A percentile compares a stretch with the other conserved stretches of the same genome.
These are phyloP conservation scores for Oryza punctata DNA, from an alignment of 176 grass and related monocot species.

Conservation along the genomic window DNA sequence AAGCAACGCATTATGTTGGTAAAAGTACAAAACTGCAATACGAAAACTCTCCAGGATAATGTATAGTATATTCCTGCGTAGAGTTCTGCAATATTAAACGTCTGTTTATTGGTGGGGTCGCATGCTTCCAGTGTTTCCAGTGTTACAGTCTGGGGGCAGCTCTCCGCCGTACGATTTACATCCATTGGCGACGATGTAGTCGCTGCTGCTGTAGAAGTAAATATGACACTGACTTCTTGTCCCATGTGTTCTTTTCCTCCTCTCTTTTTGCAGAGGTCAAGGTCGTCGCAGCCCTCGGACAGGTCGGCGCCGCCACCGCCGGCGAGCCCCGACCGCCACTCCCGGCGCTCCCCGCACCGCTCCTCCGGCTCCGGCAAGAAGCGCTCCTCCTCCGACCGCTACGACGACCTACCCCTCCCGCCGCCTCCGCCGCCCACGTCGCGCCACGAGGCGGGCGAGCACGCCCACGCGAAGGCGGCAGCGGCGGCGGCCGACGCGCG, in stretches of 20 bases:
- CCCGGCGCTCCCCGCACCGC: slow-evolving; percentile 58
- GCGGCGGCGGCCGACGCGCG: slow-evolving; percentile 17
- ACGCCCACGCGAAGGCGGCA: slow-evolving; percentile 31
- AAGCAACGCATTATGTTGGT: neutral
- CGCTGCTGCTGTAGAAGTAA: neutral
- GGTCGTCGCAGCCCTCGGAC: slow-evolving; percentile 42
- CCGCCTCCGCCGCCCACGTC: slow-evolving; percentile 35
- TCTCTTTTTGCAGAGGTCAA: slow-evolving; percentile 41
- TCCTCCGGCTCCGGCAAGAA: slow-evolving; percentile 62
- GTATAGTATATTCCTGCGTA: neutral
- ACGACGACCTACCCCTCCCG: slow-evolving; percentile 46
- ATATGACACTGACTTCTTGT: slow-evolving; percentile 29
- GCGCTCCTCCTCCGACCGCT: slow-evolving; percentile 61
- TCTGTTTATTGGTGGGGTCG: neutral
- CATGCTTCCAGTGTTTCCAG: neutral
- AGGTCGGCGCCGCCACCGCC: slow-evolving; percentile 38
- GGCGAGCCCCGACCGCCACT: slow-evolving; percentile 41
- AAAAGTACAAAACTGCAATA: neutral
- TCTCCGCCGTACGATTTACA: slow-evolving; percentile 4
- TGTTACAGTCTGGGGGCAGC: too few species aligned
- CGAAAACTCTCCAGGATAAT: neutral
- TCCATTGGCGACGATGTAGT: neutral
- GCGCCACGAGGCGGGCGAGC: slow-evolving; percentile 44
- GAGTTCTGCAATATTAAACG: neutral
- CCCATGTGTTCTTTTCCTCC: neutral